These are phyloP conservation scores for Nicotiana undulata DNA, from an alignment of 257 asterid species.

Conservation along the genomic window DNA sequence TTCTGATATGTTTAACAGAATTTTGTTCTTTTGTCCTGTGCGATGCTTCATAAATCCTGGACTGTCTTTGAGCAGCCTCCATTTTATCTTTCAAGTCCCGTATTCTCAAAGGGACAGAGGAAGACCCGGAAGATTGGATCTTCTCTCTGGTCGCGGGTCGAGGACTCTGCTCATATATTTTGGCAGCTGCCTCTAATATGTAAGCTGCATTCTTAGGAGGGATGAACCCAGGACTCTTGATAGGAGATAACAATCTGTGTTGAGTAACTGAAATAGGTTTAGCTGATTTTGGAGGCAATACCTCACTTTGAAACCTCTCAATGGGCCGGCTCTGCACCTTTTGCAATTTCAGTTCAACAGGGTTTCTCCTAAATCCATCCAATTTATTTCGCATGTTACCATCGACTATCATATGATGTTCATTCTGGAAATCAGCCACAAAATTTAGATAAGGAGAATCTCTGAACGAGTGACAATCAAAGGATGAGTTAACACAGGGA, in stretches of 20 bases:
- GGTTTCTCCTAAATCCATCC: constrained; percentile 65
- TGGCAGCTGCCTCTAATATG: constrained; percentile 82
- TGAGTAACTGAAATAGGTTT: constrained; percentile 70
- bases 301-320: constrained; percentile 82
- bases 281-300: constrained; percentile 76
- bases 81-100: constrained; percentile 56
- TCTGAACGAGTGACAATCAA: constrained; percentile 53
- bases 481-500: constrained; percentile 30
- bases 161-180: constrained; percentile 87
- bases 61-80: constrained; percentile 57
- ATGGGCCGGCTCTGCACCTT: constrained; percentile 59
- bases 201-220: constrained; percentile 88
- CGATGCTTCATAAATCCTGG: constrained; percentile 28
- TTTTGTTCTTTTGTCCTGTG: constrained; percentile 43
- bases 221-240: constrained; percentile 84
- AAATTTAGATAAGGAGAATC: constrained; percentile 44
- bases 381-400: constrained; percentile 72
- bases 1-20: constrained; percentile 33
- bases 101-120: constrained; percentile 61
- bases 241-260: constrained; percentile 74
- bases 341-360: constrained; percentile 58
- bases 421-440: constrained; percentile 38
- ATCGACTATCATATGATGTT: constrained; percentile 67
- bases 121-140: constrained; percentile 42
- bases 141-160: constrained; percentile 44